Base-by-base conservation (phyloP, 2,329 filamentous ascomycete species). In the Orbilia brochopaga region DNA sequence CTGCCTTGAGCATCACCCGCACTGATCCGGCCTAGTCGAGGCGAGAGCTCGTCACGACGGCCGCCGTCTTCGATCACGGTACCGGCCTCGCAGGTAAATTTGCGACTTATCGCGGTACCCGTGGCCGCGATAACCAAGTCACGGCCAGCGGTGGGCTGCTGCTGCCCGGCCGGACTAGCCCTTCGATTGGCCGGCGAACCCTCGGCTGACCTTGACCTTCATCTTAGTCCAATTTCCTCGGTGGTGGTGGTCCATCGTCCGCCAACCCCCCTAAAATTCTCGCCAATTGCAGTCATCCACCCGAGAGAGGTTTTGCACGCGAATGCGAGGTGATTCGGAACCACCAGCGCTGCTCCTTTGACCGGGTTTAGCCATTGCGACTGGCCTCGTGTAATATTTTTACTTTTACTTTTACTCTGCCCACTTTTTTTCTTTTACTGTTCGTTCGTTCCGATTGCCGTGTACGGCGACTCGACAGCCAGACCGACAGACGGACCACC, bases 221-320 rank as follows among this genome's bases (percentile, higher is more conserved):
- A 42, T 42, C n/a, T 42, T 42, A 42, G 11, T 42, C n/a, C 27
- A n/a, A 32, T 51, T 21, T 53, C 50, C 50, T 35, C 50, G 24
- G 24, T 53, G 30, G 48, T 30, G 6, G 50, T 53, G 30, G 24
- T 53, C 19, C 46, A 19, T 51, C 30, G 23, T 53, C 13, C 19
- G 44, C 44, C 44, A 48, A 50, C 35, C 37, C 59, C 66, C 59
- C 56, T 55, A 70, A 70, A 70, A 63, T 50, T 57, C 58, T 72
- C 67, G 67, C 67, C 67, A 72, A 72, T 72, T 72, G 67, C 54
- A 72, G 67, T 72, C 60, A 72, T 72, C 67, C 60, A 65, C 46
- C 67, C 67, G 67, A 72, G 67, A 72, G 44, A 48, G 17, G 44
- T 15, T 48, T 48, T 48, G 17, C 67, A 72, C 67, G 67, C 67